Base-by-base conservation (phyloP, 1,139 yeast species). In the Yarrowia galli region DNA sequence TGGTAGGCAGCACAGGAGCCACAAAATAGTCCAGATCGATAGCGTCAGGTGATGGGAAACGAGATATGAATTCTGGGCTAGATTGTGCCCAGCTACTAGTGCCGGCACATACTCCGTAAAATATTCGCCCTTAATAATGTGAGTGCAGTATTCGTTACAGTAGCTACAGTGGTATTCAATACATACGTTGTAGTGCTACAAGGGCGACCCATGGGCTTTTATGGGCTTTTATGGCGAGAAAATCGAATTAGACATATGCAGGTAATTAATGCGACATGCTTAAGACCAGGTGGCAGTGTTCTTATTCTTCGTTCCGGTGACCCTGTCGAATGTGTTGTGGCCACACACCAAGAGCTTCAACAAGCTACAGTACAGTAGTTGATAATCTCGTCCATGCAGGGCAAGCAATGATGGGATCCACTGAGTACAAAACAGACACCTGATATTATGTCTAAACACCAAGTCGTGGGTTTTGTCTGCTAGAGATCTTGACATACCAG, bases 21-120 rank as follows among this genome's bases (percentile, higher is more conserved):
- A 2, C 20, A 12, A n/a, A 7, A 18, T 51, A 51, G 56, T 16
- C 28, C 42, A 28, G 28, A 51, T 13, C 12, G 9, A 1, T 20
- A 4, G 25, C 40, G 20, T 51, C 56, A 51, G 56, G 40, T 51
- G 56, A 51, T 20, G 56, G 56, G 42, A 51, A 51, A 51, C 56
- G 56, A 35, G 56, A 15, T 8, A 23, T 12, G 23, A n/a, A n/a
- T 13, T 10, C 23, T 49, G 56, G 56, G 56, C 42, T 35, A 32
- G 56, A 12, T 25, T 25, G 28, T 4, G 28, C 28, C 28, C 28
- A 25, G 28, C 28, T 7, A 15, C 28, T 1, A 8, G 23, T 18
- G 20, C 28, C 13, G 2, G 16, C 6, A 15, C 16, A 15, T 20
- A 15, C 49, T 12, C 15, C 23, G 49, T 45, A 45, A 13, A 43